Base-by-base conservation (phyloP, 2,329 filamentous ascomycete genomes). In the Talaromyces pinophilus region DNA sequence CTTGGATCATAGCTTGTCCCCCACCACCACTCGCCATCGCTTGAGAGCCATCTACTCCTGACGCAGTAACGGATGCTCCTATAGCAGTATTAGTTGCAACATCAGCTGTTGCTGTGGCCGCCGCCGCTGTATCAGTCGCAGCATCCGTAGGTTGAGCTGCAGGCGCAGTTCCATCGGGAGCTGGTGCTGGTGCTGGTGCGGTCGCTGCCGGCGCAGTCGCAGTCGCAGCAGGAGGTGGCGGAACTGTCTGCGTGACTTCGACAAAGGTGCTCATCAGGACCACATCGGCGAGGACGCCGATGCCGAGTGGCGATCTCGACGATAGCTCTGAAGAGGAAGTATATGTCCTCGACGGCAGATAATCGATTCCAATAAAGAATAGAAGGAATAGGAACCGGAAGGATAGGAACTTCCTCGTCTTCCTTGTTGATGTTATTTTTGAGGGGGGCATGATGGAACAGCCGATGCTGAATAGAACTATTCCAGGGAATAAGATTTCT, bases 201-300 rank as follows among this genome's bases (percentile, higher is more conserved):
- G 30, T 7, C 30, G 30, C 30, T 7, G 25, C 25, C 25, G 25
- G 0, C 2, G 7, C 33, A 13, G 33, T 13, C 11, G 33, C 15
- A 1, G 54, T 38, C 1, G n/a, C 33, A 57, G 30, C n/a, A 22
- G 54, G 52, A n/a, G 30, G 54, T 40, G 64, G 64, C 7, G 50
- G 50, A 22, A 66, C 40, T 42, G 64, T 66, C 55, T 62, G 17
- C n/a, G 64, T 66, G 19, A 66, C 59, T 33, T 62, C 48, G 11
- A 66, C 19, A n/a, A 66, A 4, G 11, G 59, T 66, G 15, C 59
- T 66, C 5, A 66, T 22, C 6, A 61, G 35, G 8, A 66, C 40
- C 17, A 62, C 15, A 10, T 54, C 64, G n/a, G 59, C 63, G n/a
- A 48, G 25, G 17, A 55, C 61, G 1, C 61, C 61, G 17, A 55